Evolutionary conservation across 495 filamentous ascomycete species (phyloP).

Genomic region (Aspergillus sparsus): DNA sequence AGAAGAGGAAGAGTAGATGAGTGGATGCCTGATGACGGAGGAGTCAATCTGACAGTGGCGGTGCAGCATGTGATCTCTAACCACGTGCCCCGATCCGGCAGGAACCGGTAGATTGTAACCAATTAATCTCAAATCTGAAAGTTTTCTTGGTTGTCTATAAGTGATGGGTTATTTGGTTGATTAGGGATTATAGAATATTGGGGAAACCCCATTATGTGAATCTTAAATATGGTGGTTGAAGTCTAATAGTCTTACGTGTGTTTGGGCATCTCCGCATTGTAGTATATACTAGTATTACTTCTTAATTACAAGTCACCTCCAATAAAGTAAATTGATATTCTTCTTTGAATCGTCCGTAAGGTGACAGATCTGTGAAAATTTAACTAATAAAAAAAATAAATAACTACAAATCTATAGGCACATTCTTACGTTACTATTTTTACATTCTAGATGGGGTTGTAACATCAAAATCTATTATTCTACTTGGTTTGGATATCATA

Average conservation of each 20-base stretch:
- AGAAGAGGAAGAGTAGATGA: conserved; percentile 25
- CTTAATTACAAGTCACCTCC: too few relatives aligned
- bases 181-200: too few relatives aligned
- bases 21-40: conserved; percentile 39
- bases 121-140: neutral
- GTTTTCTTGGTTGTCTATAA: too few relatives aligned
- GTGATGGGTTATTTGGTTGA: too few relatives aligned
- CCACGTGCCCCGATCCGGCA: conserved; percentile 13
- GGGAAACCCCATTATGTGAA: too few relatives aligned
- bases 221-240: too few relatives aligned
- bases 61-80: conserved; percentile 35
- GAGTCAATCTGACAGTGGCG: conserved; percentile 29
- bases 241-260: too few relatives aligned
- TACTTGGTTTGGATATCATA: conserved; percentile 21
- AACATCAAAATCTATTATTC: conserved; percentile 16
- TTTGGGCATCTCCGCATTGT: too few relatives aligned
- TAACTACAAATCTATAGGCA: too few relatives aligned
- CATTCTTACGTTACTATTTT: neutral
- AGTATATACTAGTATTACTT: too few relatives aligned
- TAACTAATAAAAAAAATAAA: too few relatives aligned
- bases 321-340: neutral
- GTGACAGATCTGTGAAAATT: too few relatives aligned
- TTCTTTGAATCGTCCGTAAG: neutral
- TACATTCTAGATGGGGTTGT: neutral
- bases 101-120: conserved; percentile 7